Percentiles rank a stretch among this genome's conserved stretches.
Conservation (phyloP, 2,329 filamentous ascomycete genomes). For the Calonectria montana region DNA sequence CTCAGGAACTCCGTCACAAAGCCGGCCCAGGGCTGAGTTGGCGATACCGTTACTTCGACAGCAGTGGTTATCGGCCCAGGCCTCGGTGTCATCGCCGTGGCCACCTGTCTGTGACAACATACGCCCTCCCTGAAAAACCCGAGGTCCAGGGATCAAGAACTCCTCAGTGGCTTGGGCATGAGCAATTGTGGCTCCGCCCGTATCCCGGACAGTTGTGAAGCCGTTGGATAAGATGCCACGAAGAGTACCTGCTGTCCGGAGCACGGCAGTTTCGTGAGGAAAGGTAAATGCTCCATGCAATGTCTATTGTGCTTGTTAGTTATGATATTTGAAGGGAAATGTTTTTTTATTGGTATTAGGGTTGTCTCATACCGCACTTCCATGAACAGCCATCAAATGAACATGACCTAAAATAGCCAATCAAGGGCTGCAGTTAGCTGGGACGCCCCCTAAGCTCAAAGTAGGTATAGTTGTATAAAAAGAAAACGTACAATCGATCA, state of each 20-base stretch:
- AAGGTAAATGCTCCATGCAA: conserved; percentile 7
- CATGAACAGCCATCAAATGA: conserved; percentile 14
- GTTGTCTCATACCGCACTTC: neutral
- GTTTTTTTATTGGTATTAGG: too few relatives aligned
- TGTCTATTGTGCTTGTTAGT: neutral
- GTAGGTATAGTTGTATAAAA: too few relatives aligned
- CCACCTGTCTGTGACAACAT: conserved; percentile 61
- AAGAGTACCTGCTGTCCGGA: neutral
- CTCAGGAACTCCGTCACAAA: conserved; percentile 64
- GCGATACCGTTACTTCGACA: conserved; percentile 52
- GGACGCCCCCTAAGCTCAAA: neutral
- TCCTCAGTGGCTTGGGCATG: conserved; percentile 1
- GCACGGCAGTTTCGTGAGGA: conserved; percentile 15
- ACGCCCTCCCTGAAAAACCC: neutral
- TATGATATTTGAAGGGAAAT: too few relatives aligned
- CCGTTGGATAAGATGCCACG: conserved; percentile 2
- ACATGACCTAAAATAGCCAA: neutral
- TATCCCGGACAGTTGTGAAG: conserved; percentile 7
- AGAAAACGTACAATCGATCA: neutral
- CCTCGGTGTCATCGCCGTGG: conserved; percentile 60
- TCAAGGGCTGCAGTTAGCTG: neutral
- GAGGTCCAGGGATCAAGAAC: neutral
- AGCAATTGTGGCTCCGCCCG: conserved; percentile 6
- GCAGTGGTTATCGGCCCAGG: conserved; percentile 55
- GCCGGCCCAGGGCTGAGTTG: neutral